Conservation (phyloP, 371 early-diverging fungal species). For the Dentiscutata heterogama region DNA sequence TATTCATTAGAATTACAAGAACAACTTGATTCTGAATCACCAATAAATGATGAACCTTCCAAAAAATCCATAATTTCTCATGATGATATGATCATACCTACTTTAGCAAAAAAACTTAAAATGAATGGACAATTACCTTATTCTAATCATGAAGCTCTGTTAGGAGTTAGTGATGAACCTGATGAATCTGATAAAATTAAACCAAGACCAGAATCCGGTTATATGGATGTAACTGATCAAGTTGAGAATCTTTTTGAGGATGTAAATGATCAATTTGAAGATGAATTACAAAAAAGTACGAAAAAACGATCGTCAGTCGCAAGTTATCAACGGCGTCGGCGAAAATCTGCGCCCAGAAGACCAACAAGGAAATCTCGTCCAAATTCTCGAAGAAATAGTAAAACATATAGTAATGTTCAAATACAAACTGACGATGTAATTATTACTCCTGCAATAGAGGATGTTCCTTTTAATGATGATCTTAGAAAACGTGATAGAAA, state of each 20-base stretch:
- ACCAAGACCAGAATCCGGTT: slow-evolving; percentile 15
- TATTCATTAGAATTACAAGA: background rate
- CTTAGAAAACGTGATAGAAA: background rate
- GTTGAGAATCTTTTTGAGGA: slow-evolving; percentile 26
- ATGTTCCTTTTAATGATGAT: no score
- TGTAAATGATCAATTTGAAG: background rate
- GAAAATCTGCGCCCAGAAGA: background rate
- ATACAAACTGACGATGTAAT: background rate
- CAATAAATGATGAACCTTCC: slow-evolving; percentile 2
- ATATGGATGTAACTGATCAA: slow-evolving; percentile 37
- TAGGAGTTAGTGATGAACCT: background rate
- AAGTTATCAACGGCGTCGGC: background rate
- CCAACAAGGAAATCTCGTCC: background rate
- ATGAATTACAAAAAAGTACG: background rate
- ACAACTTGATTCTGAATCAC: background rate
- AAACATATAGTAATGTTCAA: background rate
- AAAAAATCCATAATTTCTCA: slow-evolving; percentile 34
- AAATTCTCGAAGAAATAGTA: background rate
- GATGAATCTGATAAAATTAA: background rate
- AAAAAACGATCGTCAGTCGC: background rate
- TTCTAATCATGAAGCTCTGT: slow-evolving; percentile 3
- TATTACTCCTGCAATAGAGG: no score
- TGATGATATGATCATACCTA: slow-evolving; percentile 43
- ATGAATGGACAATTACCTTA: slow-evolving; percentile 36
- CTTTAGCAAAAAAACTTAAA: slow-evolving; percentile 39